These are phyloP conservation scores for Rhizoctonia solani DNA, from an alignment of 1,284 basidiomycete species.

Conservation along the genomic window DNA sequence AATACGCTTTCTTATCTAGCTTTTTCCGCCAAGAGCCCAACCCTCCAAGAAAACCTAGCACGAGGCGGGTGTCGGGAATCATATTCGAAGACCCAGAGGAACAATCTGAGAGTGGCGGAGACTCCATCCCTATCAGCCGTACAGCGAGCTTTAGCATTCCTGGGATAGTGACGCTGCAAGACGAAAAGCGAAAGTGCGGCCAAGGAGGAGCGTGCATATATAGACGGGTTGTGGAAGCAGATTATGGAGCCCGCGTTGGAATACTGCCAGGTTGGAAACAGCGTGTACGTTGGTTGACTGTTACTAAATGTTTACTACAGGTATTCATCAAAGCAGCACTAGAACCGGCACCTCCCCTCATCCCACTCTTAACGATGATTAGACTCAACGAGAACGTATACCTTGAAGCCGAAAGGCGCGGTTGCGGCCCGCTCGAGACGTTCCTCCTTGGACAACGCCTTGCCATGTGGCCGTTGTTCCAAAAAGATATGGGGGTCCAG, in stretches of 20 bases:
- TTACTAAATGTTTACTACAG: conserved; percentile 49
- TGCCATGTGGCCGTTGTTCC: conserved; percentile 88
- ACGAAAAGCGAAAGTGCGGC: conserved; percentile 35
- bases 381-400: conserved; percentile 81
- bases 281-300: background rate
- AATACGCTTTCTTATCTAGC: conserved; percentile 81
- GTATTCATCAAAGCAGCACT: conserved; percentile 66
- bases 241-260: conserved; percentile 86
- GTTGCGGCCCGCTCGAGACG: conserved; percentile 75
- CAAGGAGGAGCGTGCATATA: conserved; percentile 62
- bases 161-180: background rate
- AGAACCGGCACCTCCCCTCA: conserved; percentile 69
- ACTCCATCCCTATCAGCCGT: conserved; percentile 21
- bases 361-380: conserved; percentile 85
- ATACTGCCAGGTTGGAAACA: conserved; percentile 68
- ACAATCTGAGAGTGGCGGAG: conserved; percentile 33
- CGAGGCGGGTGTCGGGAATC: conserved; percentile 5
- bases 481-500: conserved; percentile 84
- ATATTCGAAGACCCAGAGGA: conserved; percentile 27
- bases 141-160: conserved; percentile 9
- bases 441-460: conserved; percentile 80
- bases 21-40: conserved; percentile 63
- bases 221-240: conserved; percentile 82
- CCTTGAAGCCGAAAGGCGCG: conserved; percentile 70
- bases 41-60: background rate